Conservation (phyloP, 768 basidiomycete species). For the Boletus rubroflammeus region DNA sequence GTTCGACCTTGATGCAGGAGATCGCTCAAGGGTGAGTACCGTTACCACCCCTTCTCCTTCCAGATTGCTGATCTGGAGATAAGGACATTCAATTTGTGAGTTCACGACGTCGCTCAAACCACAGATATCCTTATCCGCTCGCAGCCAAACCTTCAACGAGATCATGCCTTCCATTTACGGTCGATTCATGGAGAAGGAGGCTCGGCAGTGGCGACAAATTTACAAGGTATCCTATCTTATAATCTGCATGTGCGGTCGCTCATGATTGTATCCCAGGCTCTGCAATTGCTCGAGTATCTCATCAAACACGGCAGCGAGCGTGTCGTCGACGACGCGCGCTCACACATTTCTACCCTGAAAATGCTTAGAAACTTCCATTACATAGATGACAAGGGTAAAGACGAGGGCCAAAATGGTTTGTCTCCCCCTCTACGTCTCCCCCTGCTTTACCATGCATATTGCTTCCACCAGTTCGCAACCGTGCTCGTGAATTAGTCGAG, state of each 20-base stretch:
- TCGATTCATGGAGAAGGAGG: conserved; percentile 98
- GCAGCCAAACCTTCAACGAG: conserved; percentile 96
- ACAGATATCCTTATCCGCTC: conserved; percentile 7
- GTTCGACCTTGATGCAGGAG: conserved; percentile 96
- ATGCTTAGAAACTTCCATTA: conserved; percentile 98
- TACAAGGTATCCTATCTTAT: conserved; percentile 69
- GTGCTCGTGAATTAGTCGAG: conserved; percentile 89
- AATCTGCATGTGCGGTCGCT: background rate
- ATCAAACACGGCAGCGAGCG: conserved; percentile 97
- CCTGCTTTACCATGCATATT: background rate
- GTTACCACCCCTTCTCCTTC: background rate
- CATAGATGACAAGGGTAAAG: conserved; percentile 97
- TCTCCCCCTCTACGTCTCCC: background rate
- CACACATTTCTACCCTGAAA: conserved; percentile 92
- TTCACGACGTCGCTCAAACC: background rate
- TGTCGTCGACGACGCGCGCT: conserved; percentile 95
- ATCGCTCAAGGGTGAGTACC: conserved; percentile 88
- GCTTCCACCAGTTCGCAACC: conserved; percentile 74
- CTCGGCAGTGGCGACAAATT: conserved; percentile 96
- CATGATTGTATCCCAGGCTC: conserved; percentile 48
- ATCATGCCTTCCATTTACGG: conserved; percentile 97
- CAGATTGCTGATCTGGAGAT: conserved; percentile 14
- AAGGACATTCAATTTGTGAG: conserved; percentile 98
- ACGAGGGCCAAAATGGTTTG: conserved; percentile 95
- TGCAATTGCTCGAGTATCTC: conserved; percentile 92